Conservation (phyloP, 129 eudicot genomes). For the Apium graveolens region DNA sequence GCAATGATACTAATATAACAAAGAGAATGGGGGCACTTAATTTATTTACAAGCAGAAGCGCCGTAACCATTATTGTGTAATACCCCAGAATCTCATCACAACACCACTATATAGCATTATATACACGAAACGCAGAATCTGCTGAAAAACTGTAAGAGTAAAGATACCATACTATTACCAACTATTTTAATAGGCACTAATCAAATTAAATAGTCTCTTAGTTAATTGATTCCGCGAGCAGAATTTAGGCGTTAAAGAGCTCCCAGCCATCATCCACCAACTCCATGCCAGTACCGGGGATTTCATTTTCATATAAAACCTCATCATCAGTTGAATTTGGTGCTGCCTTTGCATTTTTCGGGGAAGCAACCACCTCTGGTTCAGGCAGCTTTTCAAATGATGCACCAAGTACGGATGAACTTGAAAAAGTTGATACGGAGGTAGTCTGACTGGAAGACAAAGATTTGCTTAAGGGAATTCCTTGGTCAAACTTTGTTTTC, state of each 20-base stretch:
- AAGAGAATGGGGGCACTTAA: too few species aligned
- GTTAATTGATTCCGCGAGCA: neutral
- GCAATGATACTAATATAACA: too few species aligned
- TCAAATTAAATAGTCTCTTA: neutral
- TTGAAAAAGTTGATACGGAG: constrained; percentile 37
- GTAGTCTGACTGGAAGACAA: constrained; percentile 46
- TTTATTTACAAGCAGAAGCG: too few species aligned
- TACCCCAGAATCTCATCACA: neutral
- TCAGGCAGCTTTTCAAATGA: constrained; percentile 8
- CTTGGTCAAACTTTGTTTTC: constrained; percentile 58
- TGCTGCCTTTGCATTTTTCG: constrained; percentile 9
- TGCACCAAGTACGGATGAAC: constrained; percentile 29
- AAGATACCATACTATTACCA: neutral
- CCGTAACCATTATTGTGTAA: too few species aligned
- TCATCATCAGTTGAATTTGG: neutral
- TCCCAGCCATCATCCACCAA: constrained; percentile 68
- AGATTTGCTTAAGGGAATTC: constrained; percentile 41
- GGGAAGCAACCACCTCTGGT: constrained; percentile 13
- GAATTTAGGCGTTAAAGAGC: neutral
- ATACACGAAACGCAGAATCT: neutral
- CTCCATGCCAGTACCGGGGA: constrained; percentile 4
- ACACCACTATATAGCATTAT: neutral
- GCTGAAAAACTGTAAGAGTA: neutral
- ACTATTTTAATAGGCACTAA: neutral
- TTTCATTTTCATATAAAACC: neutral